Evolutionary conservation across 208 protist genomes (phyloP), one percentile per base, ranked within the genome.

Genomic region (Leptomonas pyrrhocoris): DNA sequence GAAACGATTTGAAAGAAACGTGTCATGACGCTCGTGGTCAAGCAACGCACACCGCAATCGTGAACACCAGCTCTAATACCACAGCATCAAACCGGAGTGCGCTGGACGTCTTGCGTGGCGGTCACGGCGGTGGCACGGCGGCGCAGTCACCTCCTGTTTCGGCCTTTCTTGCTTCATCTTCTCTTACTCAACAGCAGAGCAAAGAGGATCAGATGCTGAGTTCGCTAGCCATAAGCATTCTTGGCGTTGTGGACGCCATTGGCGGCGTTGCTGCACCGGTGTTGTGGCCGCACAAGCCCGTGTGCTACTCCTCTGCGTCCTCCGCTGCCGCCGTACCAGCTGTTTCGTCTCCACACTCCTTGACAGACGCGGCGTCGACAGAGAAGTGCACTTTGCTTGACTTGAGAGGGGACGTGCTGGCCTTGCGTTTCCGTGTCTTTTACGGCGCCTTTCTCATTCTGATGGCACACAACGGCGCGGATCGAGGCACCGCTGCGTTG

Each of bases 161-260:
- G 5, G 9, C 38, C 34, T 13, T 40, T 30, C 18, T 48, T 12
- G 12, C 48, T 30, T 36, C 38, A 16, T 4, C 4, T 15, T 15
- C 18, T 53, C n/a, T 50, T 66, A 57, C 46, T 30, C 28, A 16
- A 36, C 28, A 48, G 18, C 50, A 21, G 42, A 50, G 51, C 60
- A 43, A 38, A 31, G 65, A 69, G 23, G 59, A 77, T 25, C 36
- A 45, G 11, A 51, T 64, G 23, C 38, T 81, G 25, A 55, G 25
- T 7, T 51, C 36, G 30, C 65, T 77, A 16, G 60, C 77, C 31
- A 16, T 34, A 11, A 48, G 74, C 30, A 40, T 80, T 21, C 30
- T 84, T 34, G 42, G 43, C 23, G 51, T 91, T 30, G 79, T 85
- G 45, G 54, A 71, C 18, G 42, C 40, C 7, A 1, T 77, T 18